Base-by-base conservation (phyloP, 2,329 filamentous ascomycete species). In the Diaporthe vexans region DNA sequence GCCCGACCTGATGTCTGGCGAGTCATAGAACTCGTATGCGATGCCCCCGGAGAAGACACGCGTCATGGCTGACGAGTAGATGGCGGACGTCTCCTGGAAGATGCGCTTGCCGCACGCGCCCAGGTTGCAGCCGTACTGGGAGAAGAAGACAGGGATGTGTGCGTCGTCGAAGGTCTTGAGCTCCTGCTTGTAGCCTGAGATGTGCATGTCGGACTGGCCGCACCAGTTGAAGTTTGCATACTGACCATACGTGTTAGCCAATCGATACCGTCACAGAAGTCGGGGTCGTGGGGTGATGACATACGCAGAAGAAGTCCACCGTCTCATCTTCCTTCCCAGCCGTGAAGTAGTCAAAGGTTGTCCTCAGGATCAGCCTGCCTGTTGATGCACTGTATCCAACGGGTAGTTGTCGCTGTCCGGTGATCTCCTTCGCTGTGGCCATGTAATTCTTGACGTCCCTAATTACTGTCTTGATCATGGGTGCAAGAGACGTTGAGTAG, bases 71-170 rank as follows among this genome's bases (percentile, higher is more conserved):
- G 85, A 82, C 11, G 88, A 86, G 79, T 91, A 91, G 56, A 92
- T 83, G 21, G 87, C 85, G 19, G 82, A 83, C 2, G 91, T 89
- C 79, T 92, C 91, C 68, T 88, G 85, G 79, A 91, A 92, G 37
- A 86, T 79, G 75, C 90, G 88, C 11, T 88, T 87, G 19, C 78
- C 74, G 13, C 85, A 84, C 52, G 84, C 79, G n/a, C 74, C 72
- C 6, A 75, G 72, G 78, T 91, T 91, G 83, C 88, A 90, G 56
- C 90, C 90, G 77, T 85, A 86, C 77, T 91, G 89, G 61, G 88
- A 90, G 83, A 94, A 94, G 87, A 95, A 92, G 68, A 91, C 86
- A 2, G 90, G 89, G 54, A 91, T 86, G 51, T 85, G 85, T 54
- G 86, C 87, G 73, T 86, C 84, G 74, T 81, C 78, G 82, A 91